phyloP scores from a whole-genome alignment of 2,329 filamentous ascomycete species.

The Hymenoscyphus infarciens region DNA sequence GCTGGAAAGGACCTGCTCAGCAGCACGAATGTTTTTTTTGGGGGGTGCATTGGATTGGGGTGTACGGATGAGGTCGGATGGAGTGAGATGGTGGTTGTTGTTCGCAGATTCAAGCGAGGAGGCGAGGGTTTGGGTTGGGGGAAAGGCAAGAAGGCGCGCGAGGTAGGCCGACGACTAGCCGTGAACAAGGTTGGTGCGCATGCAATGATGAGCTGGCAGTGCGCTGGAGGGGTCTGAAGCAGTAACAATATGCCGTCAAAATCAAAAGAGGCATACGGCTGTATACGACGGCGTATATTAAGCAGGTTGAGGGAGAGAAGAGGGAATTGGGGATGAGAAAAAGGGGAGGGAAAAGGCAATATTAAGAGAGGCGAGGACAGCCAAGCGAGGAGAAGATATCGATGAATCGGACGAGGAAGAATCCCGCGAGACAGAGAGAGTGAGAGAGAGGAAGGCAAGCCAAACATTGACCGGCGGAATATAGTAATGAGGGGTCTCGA shows the following conservation, averaged over 20 bases:
- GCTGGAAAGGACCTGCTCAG: conserved; percentile 28
- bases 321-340: conserved; percentile 4
- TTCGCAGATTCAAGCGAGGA: conserved; percentile 3
- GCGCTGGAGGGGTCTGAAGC: conserved; percentile 52
- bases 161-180: conserved; percentile 30
- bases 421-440: neutral
- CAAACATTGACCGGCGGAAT: neutral
- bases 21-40: conserved; percentile 14
- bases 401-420: neutral
- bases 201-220: conserved; percentile 78
- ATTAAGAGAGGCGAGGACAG: neutral
- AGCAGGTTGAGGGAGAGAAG: conserved; percentile 19
- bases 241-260: conserved; percentile 46
- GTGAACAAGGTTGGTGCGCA: conserved; percentile 45
- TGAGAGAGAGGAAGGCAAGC: neutral
- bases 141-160: conserved; percentile 28
- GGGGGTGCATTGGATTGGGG: neutral
- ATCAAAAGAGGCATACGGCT: conserved; percentile 38
- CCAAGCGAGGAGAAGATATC: neutral
- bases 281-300: conserved; percentile 35
- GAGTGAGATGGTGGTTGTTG: neutral
- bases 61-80: neutral
- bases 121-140: conserved; percentile 6
- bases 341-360: conserved; percentile 4
- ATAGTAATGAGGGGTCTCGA: neutral